Conservation (phyloP, 768 basidiomycete genomes). For the Pleurotus giganteus region DNA sequence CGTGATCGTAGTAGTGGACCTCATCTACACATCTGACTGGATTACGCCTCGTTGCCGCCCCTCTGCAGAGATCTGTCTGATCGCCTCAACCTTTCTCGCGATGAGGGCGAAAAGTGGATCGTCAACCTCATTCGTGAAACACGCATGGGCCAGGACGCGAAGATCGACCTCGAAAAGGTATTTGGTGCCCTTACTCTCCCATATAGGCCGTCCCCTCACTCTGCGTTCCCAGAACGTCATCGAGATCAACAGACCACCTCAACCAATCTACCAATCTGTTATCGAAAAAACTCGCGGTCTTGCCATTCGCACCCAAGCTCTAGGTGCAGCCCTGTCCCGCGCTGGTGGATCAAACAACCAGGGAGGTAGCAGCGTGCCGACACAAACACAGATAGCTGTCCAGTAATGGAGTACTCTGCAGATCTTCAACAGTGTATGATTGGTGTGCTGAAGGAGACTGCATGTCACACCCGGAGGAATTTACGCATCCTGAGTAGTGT, state of each 20-base stretch:
- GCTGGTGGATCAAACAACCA: slow-evolving; percentile 23
- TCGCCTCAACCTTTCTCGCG: slow-evolving; percentile 87
- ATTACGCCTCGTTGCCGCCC: too few species aligned
- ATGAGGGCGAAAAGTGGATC: slow-evolving; percentile 99
- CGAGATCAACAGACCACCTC: slow-evolving; percentile 86
- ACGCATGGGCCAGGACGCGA: slow-evolving; percentile 93
- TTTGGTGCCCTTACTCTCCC: slow-evolving; percentile 11
- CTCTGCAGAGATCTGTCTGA: slow-evolving; percentile 79
- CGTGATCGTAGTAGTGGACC: slow-evolving; percentile 17
- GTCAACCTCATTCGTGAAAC: slow-evolving; percentile 99
- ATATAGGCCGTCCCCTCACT: not conserved
- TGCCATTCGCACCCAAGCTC: slow-evolving; percentile 85
- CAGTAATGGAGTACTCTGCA: slow-evolving; percentile 16
- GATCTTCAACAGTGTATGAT: not conserved
- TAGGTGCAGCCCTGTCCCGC: slow-evolving; percentile 68
- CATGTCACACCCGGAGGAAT: too few species aligned
- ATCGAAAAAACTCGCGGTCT: slow-evolving; percentile 95
- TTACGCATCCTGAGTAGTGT: too few species aligned
- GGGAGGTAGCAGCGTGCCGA: slow-evolving; percentile 16
- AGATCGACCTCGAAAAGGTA: slow-evolving; percentile 96
- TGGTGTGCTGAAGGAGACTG: too few species aligned
- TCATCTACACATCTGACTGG: not conserved
- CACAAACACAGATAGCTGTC: slow-evolving; percentile 22
- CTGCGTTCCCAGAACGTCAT: slow-evolving; percentile 79
- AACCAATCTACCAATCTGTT: slow-evolving; percentile 89